Base-by-base conservation (phyloP, 352 stramenopile genomes). In the Aphanomyces astaci region DNA sequence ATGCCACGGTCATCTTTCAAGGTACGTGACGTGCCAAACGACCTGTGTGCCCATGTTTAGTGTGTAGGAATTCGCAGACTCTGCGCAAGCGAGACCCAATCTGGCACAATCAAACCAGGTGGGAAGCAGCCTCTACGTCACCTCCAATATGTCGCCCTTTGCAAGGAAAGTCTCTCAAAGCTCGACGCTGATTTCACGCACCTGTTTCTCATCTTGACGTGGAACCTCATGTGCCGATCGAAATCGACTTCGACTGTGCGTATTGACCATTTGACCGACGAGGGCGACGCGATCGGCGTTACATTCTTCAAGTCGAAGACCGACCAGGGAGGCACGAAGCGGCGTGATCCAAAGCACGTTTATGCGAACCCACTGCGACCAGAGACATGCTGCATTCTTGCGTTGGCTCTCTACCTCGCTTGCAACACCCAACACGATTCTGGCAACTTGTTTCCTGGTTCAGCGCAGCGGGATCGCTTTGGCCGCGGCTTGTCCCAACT, bases 191-290 rank as follows among this genome's bases (percentile, higher is more conserved):
- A 31, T 31, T 63, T 63, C 33, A 46, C 54, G 54, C 54, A 63
- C 24, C 54, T 63, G 9, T 63, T 63, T 28, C 54, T 63, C 19
- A 48, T 31, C 10, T 27, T 63, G 24, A 49, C 54, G 10, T 46
- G 54, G 54, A 63, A 63, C 33, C 54, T 63, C 54, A 46, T 63
- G 54, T 46, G 54, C 31, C 54, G 54, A 25, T 63, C 54, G 13
- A 63, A 49, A 27, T 46, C 54, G 19, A 63, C 54, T 22, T 19
- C 30, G 24, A 45, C 30, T 17, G 54, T 63, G 30, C 54, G 52
- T 11, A 22, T 43, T 46, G 54, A 46, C 9, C 10, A 63, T 46
- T 19, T 63, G 10, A 43, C 54, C 1, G 13, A 27, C 54, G 52
- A 60, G 27, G 30, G 30, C n/a, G 52, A 60, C 30, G 52, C 52